Conservation (phyloP, 805 yeast species). For the Candida berthetii region DNA sequence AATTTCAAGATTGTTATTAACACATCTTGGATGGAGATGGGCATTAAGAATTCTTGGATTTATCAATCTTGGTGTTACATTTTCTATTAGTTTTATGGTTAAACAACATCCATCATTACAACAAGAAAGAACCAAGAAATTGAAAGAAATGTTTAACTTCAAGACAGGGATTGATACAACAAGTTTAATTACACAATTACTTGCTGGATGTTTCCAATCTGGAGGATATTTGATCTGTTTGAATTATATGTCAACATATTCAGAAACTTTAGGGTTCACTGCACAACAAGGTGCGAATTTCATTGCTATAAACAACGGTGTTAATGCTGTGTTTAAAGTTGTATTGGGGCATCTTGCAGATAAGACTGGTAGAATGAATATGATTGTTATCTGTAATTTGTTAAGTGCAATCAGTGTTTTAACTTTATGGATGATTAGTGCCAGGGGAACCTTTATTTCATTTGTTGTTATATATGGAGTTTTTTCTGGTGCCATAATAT, state of each 20-base stretch:
- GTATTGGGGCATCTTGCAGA: conserved; percentile 36
- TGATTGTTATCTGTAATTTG: conserved; percentile 30
- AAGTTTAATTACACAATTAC: conserved; percentile 7
- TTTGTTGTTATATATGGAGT: conserved; percentile 29
- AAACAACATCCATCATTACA: conserved; percentile 6
- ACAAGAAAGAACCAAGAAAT: conserved; percentile 1
- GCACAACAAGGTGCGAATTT: conserved; percentile 25
- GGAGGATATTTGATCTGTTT: conserved; percentile 29
- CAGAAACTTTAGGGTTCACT: conserved; percentile 23
- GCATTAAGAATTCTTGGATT: conserved; percentile 24
- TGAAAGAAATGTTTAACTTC: conserved; percentile 4
- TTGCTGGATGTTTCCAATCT: conserved; percentile 24
- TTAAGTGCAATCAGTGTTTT: conserved; percentile 28
- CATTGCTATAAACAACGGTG: conserved; percentile 27
- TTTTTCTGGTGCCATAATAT: conserved; percentile 28
- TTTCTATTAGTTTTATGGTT: conserved; percentile 2
- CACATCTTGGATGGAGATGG: conserved; percentile 29
- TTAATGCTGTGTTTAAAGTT: conserved; percentile 23
- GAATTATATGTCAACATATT: conserved; percentile 28
- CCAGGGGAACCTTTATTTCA: conserved; percentile 20
- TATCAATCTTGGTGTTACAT: conserved; percentile 11
- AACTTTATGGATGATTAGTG: conserved; percentile 27
- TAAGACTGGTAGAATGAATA: conserved; percentile 31
- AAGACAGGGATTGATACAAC: conserved; percentile 3
- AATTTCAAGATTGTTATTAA: conserved; percentile 19